Base-by-base conservation (phyloP, 164 flowering plant genomes). In the Akebia trifoliata region DNA sequence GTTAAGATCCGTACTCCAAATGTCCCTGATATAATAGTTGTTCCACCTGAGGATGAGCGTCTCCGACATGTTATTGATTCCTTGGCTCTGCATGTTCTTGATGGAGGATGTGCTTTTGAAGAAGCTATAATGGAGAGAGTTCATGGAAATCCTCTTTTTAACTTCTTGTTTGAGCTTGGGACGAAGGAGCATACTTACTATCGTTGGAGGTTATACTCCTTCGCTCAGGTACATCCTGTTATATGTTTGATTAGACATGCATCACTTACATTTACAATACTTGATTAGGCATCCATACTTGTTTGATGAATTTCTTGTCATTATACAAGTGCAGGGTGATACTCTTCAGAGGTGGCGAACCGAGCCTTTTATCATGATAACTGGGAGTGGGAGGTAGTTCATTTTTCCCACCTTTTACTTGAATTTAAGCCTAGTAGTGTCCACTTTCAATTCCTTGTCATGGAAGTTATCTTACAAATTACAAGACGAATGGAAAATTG, bases 1-100 rank as follows among this genome's bases (percentile, higher is more conserved):
- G n/a, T n/a, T n/a, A n/a, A 94, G 99, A 96, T 94, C 68, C 97
- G 90, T 64, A 90, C 99, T 35, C 97, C 99, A 55, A 94, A 94
- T 82, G 82, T 94, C 43, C 99, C 99, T 28, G 99, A 94, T 74
- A 94, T 94, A 63, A 80, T 56, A 75, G 97, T 94, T 69, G 64
- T 58, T 58, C 85, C 76, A 25, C 96, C 97, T 63, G 95, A 86
- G 54, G 91, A 90, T 65, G 79, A 75, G 60, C 99, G 83, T 74
- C 84, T 94, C 53, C 84, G 67, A 54, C 93, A 90, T 72, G 88
- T 90, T 11, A 88, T 94, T 66, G 99, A 94, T 73, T 83, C 99
- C 29, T 86, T 88, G 96, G 99, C 99, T 32, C 72, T 94, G 21
- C 75, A 84, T 74, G 91, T 94, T 76, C 79, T 94, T 55, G 99